Evolutionary conservation across 441 rosid genomes (phyloP).

Genomic region (Dalechampia spathulata): DNA sequence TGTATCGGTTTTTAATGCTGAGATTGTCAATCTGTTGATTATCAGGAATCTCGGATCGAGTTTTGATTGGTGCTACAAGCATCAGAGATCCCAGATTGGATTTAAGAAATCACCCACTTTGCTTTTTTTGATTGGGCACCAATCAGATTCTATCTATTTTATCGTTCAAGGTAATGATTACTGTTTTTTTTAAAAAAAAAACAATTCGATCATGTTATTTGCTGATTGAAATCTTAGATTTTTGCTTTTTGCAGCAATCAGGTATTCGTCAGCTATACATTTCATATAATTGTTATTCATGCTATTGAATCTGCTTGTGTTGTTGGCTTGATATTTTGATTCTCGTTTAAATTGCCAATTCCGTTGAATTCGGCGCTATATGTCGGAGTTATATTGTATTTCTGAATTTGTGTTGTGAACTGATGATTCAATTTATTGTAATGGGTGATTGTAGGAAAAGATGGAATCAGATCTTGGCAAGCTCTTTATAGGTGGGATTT

Average conservation of each 20-base stretch:
- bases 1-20: slow-evolving; percentile 2
- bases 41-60: slow-evolving; percentile 27
- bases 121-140: slow-evolving; percentile 38
- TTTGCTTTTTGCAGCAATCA: too few relatives aligned
- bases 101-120: slow-evolving; percentile 35
- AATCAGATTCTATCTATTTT: slow-evolving; percentile 54
- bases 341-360: too few relatives aligned
- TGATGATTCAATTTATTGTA: slow-evolving; percentile 27
- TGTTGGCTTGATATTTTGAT: too few relatives aligned
- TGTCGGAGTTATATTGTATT: too few relatives aligned
- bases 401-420: slow-evolving; percentile 14
- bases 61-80: slow-evolving; percentile 38
- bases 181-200: too few relatives aligned
- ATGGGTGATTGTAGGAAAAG: slow-evolving; percentile 37
- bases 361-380: too few relatives aligned
- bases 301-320: too few relatives aligned
- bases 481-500: slow-evolving; percentile 92
- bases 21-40: background rate
- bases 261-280: too few relatives aligned
- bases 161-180: slow-evolving; percentile 26
- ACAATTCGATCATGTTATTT: slow-evolving; percentile 24
- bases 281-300: too few relatives aligned
- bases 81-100: slow-evolving; percentile 59
- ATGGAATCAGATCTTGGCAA: slow-evolving; percentile 90
- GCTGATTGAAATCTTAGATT: slow-evolving; percentile 12